Evolutionary conservation across 768 basidiomycete species (phyloP).

Genomic region (Dentipellis fragilis): DNA sequence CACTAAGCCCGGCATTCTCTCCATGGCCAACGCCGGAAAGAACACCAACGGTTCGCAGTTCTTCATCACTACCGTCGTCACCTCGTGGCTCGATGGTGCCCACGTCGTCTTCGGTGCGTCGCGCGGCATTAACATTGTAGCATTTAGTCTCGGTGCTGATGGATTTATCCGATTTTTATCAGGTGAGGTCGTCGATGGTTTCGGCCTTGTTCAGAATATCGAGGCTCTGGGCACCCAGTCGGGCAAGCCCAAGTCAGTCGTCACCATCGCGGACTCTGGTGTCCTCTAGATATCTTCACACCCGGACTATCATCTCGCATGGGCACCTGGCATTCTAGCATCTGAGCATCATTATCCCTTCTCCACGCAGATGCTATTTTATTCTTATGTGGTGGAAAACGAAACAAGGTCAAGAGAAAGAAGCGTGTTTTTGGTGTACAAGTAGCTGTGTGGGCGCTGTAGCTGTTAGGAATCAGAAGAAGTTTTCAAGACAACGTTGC

Average conservation of each 20-base stretch:
- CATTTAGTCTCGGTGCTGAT: conserved; percentile 2
- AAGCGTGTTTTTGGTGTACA: neutral
- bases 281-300: neutral
- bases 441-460: neutral
- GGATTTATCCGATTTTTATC: neutral
- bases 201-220: conserved; percentile 28
- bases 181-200: conserved; percentile 28
- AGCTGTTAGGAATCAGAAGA: neutral
- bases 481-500: too few relatives aligned
- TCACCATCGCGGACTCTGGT: conserved; percentile 11
- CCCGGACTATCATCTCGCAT: neutral
- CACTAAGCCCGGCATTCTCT: conserved; percentile 30
- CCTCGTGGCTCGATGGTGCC: conserved; percentile 31
- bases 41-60: conserved; percentile 43
- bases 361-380: neutral
- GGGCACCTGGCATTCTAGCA: neutral
- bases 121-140: neutral
- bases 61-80: conserved; percentile 28
- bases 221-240: conserved; percentile 18
- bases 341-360: neutral
- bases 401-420: neutral
- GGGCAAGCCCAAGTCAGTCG: conserved; percentile 4
- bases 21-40: conserved; percentile 42
- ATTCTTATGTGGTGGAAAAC: neutral
- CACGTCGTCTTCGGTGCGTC: conserved; percentile 30